Base-by-base conservation (phyloP, 2,329 filamentous ascomycete species). In the Ploettnerulaceae sp. region DNA sequence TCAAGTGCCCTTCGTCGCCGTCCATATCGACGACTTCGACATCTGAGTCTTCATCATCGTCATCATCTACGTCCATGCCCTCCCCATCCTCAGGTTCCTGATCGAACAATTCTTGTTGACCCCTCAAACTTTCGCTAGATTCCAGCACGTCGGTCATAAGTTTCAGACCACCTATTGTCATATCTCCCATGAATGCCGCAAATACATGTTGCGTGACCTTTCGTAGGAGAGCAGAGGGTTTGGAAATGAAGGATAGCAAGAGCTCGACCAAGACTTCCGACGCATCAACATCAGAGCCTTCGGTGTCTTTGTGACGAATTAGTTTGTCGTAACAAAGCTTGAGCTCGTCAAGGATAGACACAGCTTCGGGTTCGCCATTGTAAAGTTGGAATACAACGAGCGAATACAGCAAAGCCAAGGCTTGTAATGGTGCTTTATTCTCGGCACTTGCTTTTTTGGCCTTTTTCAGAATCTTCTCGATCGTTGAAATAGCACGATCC, bases 161-260 rank as follows among this genome's bases (percentile, higher is more conserved):
- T 48, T 84, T 77, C 45, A 97, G 67, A 0, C 87, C 87, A 46
- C 84, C 79, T 4, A 75, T 71, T 1, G 84, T 89, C 49, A 97
- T 77, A 45, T 87, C 79, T 11, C 78, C 69, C 3, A 87, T 84
- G 63, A 95, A 95, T 1, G 84, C 81, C 18, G 83, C 78, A 63
- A 97, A 97, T 0, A 95, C 89, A 60, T 93, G 86, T 62, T 91
- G 83, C 5, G 89, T 88, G 43, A 94, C 83, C 58, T 90, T 88
- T 22, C 89, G 81, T 71, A 95, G 86, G 41, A 97, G 72, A 7
- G 83, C 80, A 1, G 90, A 95, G 3, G 84, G 86, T 52, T 89
- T 88, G 0, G 89, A 87, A 2, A 94, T 79, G 69, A 97, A 89
- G 42, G 88, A 87, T n/a, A 97, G 72, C 6, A 98, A 68, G 41